Evolutionary conservation across 2,329 filamentous ascomycete genomes (phyloP).

Genomic region (Rhexocercosporidium sp.): DNA sequence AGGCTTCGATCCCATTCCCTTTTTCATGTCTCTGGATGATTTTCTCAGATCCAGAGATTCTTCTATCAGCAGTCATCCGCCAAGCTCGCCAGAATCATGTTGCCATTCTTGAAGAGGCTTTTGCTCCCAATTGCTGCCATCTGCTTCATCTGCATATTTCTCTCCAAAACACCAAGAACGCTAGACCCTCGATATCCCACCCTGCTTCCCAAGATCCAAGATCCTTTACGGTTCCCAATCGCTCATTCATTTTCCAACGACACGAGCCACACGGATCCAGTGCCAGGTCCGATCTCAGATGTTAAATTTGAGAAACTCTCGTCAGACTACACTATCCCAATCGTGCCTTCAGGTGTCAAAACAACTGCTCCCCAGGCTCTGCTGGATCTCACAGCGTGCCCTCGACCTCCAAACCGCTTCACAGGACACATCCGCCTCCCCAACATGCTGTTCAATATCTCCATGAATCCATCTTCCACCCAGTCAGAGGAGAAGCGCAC

Average conservation of each 20-base stretch:
- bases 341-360: not conserved
- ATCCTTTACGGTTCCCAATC: slow-evolving; percentile 18
- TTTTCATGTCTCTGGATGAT: not conserved
- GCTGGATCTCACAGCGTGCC: slow-evolving; percentile 26
- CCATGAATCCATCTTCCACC: slow-evolving; percentile 36
- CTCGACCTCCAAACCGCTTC: slow-evolving; percentile 37
- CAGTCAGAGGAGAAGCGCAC: slow-evolving; percentile 33
- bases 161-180: not conserved
- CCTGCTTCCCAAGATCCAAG: not conserved
- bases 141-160: slow-evolving; percentile 19
- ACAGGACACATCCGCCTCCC: slow-evolving; percentile 44
- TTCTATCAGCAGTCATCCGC: not conserved
- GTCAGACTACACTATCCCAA: not conserved
- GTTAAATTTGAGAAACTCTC: not conserved
- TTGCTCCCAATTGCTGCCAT: slow-evolving; percentile 28
- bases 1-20: not conserved
- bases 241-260: slow-evolving; percentile 18
- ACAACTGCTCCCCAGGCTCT: slow-evolving; percentile 21
- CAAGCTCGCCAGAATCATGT: slow-evolving; percentile 12
- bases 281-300: not conserved
- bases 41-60: not conserved
- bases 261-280: not conserved
- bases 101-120: slow-evolving; percentile 21
- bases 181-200: not conserved
- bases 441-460: slow-evolving; percentile 44